Conservation (phyloP, 2,329 filamentous ascomycete species). For the Alternaria alternata region DNA sequence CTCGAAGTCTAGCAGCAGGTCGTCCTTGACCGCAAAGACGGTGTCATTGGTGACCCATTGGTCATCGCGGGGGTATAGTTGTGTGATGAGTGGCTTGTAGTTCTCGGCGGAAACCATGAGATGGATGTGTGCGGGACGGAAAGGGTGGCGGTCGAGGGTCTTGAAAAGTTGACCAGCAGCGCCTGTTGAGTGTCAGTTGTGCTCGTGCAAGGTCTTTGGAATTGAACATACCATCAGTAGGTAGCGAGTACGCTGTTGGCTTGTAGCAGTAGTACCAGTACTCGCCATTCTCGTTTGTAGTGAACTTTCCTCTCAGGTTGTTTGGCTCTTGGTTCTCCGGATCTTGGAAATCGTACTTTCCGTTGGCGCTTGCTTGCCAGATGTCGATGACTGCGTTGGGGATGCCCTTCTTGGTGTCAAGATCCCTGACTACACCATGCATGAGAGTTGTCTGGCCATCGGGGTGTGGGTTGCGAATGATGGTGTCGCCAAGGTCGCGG, state of each 20-base stretch:
- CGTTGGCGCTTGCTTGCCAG: constrained; percentile 79
- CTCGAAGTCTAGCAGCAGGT: constrained; percentile 65
- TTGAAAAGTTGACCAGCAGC: constrained; percentile 63
- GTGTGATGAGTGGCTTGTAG: constrained; percentile 65
- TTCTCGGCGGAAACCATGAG: constrained; percentile 63
- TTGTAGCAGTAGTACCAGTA: constrained; percentile 79
- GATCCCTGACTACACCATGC: constrained; percentile 73
- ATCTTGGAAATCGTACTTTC: constrained; percentile 80
- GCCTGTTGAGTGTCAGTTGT: constrained; percentile 32
- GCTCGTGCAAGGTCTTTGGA: background rate
- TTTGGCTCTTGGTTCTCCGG: constrained; percentile 74
- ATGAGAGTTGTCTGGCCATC: constrained; percentile 70
- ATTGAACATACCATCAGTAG: constrained; percentile 62
- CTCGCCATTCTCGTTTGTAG: constrained; percentile 72
- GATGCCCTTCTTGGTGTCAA: constrained; percentile 72
- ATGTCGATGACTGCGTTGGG: constrained; percentile 75
- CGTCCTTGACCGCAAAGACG: constrained; percentile 69
- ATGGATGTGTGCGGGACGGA: constrained; percentile 70
- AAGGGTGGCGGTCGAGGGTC: constrained; percentile 65
- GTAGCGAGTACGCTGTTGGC: constrained; percentile 76
- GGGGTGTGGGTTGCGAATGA: constrained; percentile 68
- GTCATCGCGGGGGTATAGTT: constrained; percentile 67
- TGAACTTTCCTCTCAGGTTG: constrained; percentile 81
- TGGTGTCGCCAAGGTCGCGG: constrained; percentile 70
- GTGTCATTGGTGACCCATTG: constrained; percentile 66